Percentiles rank a stretch among this genome's conserved stretches.
These are phyloP conservation scores for Debaryomycetaceae sp. DNA, from an alignment of 1,139 yeast genomes.

Conservation along the genomic window DNA sequence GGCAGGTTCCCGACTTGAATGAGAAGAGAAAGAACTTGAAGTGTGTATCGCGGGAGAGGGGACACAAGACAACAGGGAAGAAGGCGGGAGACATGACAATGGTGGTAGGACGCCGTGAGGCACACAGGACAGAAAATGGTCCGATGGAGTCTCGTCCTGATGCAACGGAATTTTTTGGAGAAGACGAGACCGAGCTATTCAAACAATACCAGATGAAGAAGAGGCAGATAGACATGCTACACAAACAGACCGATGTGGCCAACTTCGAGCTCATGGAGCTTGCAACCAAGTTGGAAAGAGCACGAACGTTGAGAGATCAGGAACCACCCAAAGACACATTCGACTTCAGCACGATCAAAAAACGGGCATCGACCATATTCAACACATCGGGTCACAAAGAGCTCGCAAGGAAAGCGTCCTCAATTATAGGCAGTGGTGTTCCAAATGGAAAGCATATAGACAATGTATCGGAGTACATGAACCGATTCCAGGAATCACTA, in stretches of 20 bases:
- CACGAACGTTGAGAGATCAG: constrained; percentile 6
- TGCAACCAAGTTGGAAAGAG: constrained; percentile 16
- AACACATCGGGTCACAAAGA: constrained; percentile 2
- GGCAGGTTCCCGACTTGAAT: background rate
- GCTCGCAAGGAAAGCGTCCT: constrained; percentile 2
- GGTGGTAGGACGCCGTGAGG: too few species aligned
- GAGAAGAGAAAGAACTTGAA: background rate
- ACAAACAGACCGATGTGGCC: constrained; percentile 18
- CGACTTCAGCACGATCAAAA: constrained; percentile 10
- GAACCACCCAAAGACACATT: constrained; percentile 3
- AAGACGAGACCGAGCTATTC: constrained; percentile 10
- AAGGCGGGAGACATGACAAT: too few species aligned
- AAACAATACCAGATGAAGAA: constrained; percentile 19
- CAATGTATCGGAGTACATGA: constrained; percentile 7
- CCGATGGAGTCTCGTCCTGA: background rate
- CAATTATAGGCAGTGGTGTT: constrained; percentile 1
- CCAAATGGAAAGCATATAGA: background rate
- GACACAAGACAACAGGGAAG: too few species aligned
- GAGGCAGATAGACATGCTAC: constrained; percentile 20
- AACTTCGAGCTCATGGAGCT: constrained; percentile 29
- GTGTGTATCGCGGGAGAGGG: background rate
- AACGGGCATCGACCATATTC: constrained; percentile 22
- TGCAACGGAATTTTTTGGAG: background rate
- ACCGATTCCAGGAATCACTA: constrained; percentile 9
- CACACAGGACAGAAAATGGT: too few species aligned